phyloP scores from a whole-genome alignment of 2,329 filamentous ascomycete genomes.

The Xylaria sp. region DNA sequence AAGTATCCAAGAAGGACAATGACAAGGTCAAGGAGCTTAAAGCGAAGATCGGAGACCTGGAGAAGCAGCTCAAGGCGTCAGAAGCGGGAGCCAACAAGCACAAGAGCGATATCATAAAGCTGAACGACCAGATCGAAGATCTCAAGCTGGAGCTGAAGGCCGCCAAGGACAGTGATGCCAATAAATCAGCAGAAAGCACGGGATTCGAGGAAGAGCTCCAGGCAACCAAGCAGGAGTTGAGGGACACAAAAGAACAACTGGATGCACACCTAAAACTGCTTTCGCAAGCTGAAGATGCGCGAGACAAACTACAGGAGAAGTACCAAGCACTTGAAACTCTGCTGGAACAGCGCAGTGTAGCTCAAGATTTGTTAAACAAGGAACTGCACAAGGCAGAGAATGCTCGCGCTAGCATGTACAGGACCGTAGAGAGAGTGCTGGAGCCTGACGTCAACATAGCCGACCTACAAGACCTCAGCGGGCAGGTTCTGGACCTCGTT shows the following conservation, averaged over 20 bases:
- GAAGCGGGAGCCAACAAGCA: neutral
- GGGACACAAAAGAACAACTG: neutral
- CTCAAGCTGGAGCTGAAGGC: slow-evolving; percentile 18
- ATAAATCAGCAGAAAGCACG: neutral
- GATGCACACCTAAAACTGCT: neutral
- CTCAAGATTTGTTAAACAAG: neutral
- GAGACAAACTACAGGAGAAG: neutral
- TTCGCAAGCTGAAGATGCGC: neutral
- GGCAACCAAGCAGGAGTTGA: neutral
- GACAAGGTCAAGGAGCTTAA: slow-evolving; percentile 7
- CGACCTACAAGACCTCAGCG: neutral
- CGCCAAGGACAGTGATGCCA: neutral
- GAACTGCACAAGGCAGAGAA: neutral
- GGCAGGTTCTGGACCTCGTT: neutral
- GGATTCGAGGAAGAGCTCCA: neutral
- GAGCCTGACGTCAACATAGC: neutral
- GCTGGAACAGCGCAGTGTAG: neutral
- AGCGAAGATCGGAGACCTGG: slow-evolving; percentile 16
- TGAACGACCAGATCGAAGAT: neutral
- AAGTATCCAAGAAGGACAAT: slow-evolving; percentile 15
- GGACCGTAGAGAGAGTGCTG: neutral
- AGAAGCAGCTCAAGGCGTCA: slow-evolving; percentile 13
- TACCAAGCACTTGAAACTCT: neutral
- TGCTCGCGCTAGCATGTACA: neutral
- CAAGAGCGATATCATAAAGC: neutral